Evolutionary conservation across 2,329 filamentous ascomycete genomes (phyloP), one percentile per base, ranked within the genome.

Genomic region (Colletotrichum lentis): DNA sequence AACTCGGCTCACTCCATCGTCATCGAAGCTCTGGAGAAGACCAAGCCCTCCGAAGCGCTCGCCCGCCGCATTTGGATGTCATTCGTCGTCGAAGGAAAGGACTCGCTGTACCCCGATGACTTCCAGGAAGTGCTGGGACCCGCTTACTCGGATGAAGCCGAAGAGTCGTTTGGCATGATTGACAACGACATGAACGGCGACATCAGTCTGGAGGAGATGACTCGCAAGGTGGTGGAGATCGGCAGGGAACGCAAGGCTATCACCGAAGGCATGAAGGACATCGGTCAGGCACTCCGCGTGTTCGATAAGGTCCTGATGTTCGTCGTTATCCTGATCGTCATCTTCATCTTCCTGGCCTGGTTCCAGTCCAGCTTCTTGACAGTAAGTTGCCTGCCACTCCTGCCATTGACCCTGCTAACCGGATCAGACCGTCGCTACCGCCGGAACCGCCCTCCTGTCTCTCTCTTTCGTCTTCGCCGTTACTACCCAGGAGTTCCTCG

Each of bases 21-120:
- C 5, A 84, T 96, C 14, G 89, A 96, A 76, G 96, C 95, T 10
- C 84, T 98, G 39, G 94, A 97, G 79, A 95, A 93, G 80, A 89
- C 87, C 50, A 85, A 86, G 68, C 92, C 93, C 7, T 93, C 94
- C 0, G 94, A 98, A 77, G 96, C 96, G n/a, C 82, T 98, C 66
- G 94, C 93, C n/a, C 91, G 89, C 72, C 91, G 96, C 74, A 90
- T 98, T 70, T 98, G 96, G 96, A 97, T 97, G 93, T 97, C 94
- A 0, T 97, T 97, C 76, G 96, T 97, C 1, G 88, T 96, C 4
- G 95, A 98, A 79, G 94, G 93, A 73, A 90, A 90, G 67, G 93
- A 97, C 47, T 83, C 90, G 0, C 84, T 99, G 10, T 92, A 87
- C 72, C 79, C 86, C 10, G 93, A 97, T 5, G 96, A 99, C 76